Evolutionary conservation across 768 basidiomycete species (phyloP).

Genomic region (Tulasnella sp.): DNA sequence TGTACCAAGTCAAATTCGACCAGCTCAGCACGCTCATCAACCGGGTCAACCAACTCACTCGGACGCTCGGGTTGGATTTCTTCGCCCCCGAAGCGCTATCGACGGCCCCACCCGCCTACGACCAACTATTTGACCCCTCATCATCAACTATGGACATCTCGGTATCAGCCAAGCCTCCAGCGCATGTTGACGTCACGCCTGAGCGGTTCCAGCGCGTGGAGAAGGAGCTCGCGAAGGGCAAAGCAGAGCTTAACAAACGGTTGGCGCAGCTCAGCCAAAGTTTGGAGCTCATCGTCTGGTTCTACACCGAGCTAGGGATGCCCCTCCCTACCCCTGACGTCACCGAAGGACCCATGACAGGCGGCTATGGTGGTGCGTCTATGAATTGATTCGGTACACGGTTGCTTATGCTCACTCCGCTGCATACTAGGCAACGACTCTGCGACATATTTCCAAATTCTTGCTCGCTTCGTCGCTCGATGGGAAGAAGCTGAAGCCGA

Average conservation of each 20-base stretch:
- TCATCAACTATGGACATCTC: slow-evolving; percentile 28
- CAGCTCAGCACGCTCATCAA: slow-evolving; percentile 66
- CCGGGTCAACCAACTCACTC: slow-evolving; percentile 56
- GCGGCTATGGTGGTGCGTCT: not conserved
- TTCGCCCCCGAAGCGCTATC: slow-evolving; percentile 51
- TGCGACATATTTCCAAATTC: slow-evolving; percentile 39
- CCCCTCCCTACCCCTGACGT: slow-evolving; percentile 40
- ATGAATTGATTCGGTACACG: no score
- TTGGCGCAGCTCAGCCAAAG: slow-evolving; percentile 57
- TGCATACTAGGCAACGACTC: not conserved
- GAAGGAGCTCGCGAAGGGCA: slow-evolving; percentile 78
- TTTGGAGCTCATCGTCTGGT: slow-evolving; percentile 74
- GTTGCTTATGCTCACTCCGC: no score
- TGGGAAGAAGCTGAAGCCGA: slow-evolving; percentile 58
- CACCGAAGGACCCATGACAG: slow-evolving; percentile 28
- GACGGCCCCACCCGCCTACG: slow-evolving; percentile 39
- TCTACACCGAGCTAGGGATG: slow-evolving; percentile 78
- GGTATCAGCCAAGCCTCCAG: slow-evolving; percentile 41
- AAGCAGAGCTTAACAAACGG: slow-evolving; percentile 78
- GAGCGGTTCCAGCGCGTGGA: slow-evolving; percentile 77
- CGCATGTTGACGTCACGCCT: slow-evolving; percentile 60
- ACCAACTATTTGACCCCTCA: slow-evolving; percentile 34
- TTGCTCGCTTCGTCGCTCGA: slow-evolving; percentile 58
- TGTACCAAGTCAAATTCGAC: slow-evolving; percentile 53
- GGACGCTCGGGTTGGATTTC: slow-evolving; percentile 58